phyloP scores from a whole-genome alignment of 345 rosid genomes.

The Orychophragmus violaceus region DNA sequence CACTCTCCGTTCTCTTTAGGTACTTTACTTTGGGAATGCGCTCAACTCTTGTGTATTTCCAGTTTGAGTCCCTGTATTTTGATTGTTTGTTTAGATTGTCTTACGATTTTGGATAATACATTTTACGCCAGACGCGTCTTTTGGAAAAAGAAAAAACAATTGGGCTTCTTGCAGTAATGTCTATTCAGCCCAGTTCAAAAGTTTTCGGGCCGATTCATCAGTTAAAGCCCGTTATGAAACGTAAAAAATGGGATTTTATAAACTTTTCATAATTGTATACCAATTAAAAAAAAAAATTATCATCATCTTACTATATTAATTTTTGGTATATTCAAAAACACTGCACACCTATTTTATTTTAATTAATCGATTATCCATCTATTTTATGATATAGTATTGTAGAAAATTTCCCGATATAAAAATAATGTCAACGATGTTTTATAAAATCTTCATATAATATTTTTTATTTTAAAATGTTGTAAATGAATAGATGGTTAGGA shows the following conservation, averaged over 20 bases:
- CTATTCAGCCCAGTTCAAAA: neutral
- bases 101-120: neutral
- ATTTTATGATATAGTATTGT: too few relatives aligned
- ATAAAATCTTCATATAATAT: too few relatives aligned
- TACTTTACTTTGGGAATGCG: conserved; percentile 18
- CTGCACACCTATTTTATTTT: too few relatives aligned
- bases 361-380: too few relatives aligned
- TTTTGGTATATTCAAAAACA: too few relatives aligned
- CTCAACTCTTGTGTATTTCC: conserved; percentile 8
- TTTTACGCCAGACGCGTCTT: neutral
- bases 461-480: too few relatives aligned
- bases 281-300: too few relatives aligned
- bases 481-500: too few relatives aligned
- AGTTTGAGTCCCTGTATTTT: conserved; percentile 1
- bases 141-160: neutral
- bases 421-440: too few relatives aligned
- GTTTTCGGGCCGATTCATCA: neutral
- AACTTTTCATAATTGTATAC: too few relatives aligned
- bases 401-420: too few relatives aligned
- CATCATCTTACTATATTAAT: too few relatives aligned
- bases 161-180: neutral
- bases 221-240: neutral
- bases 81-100: neutral
- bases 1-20: conserved; percentile 21
- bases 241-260: neutral